phyloP scores from a whole-genome alignment of 345 rosid species.

The Euclidium syriacum region DNA sequence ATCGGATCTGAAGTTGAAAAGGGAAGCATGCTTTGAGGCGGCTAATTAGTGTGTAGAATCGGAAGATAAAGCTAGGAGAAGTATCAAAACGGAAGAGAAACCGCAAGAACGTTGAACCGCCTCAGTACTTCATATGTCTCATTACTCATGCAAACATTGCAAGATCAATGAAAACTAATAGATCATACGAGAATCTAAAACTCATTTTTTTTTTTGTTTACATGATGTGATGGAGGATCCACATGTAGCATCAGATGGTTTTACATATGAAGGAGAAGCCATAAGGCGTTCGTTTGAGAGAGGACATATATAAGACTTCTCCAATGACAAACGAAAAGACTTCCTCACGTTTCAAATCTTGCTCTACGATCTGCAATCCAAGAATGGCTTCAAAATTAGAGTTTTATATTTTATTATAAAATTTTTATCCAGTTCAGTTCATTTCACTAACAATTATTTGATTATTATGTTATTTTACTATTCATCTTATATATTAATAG shows the following conservation, averaged over 20 bases:
- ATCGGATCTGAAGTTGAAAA: no score
- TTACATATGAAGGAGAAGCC: constrained; percentile 62
- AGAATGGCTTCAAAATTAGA: constrained; percentile 61
- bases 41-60: constrained; percentile 52
- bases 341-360: constrained; percentile 43
- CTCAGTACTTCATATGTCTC: constrained; percentile 59
- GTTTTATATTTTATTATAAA: no score
- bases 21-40: constrained; percentile 51
- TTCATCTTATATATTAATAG: no score
- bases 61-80: constrained; percentile 58
- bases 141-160: constrained; percentile 42
- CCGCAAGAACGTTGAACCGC: constrained; percentile 3
- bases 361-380: constrained; percentile 47
- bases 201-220: background rate
- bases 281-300: constrained; percentile 58
- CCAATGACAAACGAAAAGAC: constrained; percentile 55
- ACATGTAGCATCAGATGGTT: constrained; percentile 68
- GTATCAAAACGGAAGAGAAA: constrained; percentile 60
- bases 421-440: no score
- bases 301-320: constrained; percentile 47
- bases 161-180: background rate
- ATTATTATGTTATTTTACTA: no score
- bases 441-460: no score
- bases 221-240: constrained; percentile 84
- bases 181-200: background rate